Conservation (phyloP, 2,329 filamentous ascomycete genomes). For the Fusarium napiforme region DNA sequence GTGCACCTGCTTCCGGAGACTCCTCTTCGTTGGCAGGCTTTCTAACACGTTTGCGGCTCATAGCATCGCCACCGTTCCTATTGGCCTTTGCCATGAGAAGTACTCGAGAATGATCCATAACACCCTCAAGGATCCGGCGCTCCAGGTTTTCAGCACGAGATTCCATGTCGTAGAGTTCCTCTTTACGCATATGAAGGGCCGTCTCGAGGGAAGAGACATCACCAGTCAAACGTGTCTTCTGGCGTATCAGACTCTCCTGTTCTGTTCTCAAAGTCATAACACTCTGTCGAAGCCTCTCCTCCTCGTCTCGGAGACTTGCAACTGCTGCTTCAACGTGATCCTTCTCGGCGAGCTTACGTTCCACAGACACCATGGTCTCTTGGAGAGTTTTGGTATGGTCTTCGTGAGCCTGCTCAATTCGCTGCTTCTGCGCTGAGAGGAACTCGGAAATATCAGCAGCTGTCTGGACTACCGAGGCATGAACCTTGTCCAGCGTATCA, state of each 20-base stretch:
- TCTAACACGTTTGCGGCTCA: constrained; percentile 68
- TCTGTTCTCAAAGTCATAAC: constrained; percentile 72
- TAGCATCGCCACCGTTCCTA: constrained; percentile 61
- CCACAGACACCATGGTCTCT: constrained; percentile 82
- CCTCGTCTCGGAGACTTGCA: constrained; percentile 61
- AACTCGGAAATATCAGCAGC: constrained; percentile 87
- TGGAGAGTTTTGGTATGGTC: constrained; percentile 82
- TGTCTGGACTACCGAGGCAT: constrained; percentile 85
- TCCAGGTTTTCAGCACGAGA: constrained; percentile 87
- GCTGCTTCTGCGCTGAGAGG: constrained; percentile 78
- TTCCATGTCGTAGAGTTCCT: constrained; percentile 93
- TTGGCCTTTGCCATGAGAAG: constrained; percentile 80
- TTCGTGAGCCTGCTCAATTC: constrained; percentile 81
- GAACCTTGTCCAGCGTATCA: constrained; percentile 86
- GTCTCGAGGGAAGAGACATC: constrained; percentile 94
- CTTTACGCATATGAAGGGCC: constrained; percentile 85
- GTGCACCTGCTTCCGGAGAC: constrained; percentile 37
- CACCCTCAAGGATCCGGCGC: constrained; percentile 90
- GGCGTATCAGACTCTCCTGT: constrained; percentile 78
- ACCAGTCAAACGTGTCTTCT: constrained; percentile 82
- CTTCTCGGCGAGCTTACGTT: constrained; percentile 76
- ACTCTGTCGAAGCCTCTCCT: constrained; percentile 63
- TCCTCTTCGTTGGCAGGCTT: constrained; percentile 50
- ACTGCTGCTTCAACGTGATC: constrained; percentile 70
- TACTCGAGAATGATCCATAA: constrained; percentile 94